A percentile compares a stretch with the other conserved stretches of the same genome.
These are phyloP conservation scores for Conidiobolus coronatus DNA, from an alignment of 371 early-diverging fungal genomes.

Conservation along the genomic window DNA sequence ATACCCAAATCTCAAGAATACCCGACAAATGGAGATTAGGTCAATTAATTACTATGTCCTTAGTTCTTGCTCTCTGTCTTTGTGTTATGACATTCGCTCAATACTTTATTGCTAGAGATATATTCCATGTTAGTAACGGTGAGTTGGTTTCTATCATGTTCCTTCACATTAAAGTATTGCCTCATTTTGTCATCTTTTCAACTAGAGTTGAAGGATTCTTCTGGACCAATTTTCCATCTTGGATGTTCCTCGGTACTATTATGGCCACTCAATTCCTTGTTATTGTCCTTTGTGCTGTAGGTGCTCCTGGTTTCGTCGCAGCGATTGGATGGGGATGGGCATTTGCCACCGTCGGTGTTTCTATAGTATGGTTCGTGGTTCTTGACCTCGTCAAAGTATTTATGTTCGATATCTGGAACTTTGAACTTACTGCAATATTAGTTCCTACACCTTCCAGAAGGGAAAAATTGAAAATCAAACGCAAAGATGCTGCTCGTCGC, in stretches of 20 bases:
- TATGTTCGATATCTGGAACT: conserved; percentile 38
- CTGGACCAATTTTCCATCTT: conserved; percentile 63
- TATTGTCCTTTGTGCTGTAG: conserved; percentile 61
- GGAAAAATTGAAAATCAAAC: conserved; percentile 18
- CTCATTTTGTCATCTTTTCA: conserved; percentile 93
- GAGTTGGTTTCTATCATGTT: conserved; percentile 40
- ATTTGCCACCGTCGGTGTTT: conserved; percentile 21
- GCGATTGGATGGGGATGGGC: conserved; percentile 26
- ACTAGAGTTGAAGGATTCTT: conserved; percentile 72
- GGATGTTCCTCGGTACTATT: conserved; percentile 52
- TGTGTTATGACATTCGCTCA: conserved; percentile 43
- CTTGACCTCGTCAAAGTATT: conserved; percentile 59
- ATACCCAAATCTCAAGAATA: conserved; percentile 43
- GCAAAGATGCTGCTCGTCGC: neutral
- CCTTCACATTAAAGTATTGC: conserved; percentile 64
- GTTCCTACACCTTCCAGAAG: conserved; percentile 36
- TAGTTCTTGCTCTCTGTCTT: conserved; percentile 40
- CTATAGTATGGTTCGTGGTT: conserved; percentile 32
- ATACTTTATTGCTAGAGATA: conserved; percentile 31
- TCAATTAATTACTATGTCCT: conserved; percentile 49
- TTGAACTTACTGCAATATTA: conserved; percentile 41
- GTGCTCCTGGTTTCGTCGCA: conserved; percentile 22
- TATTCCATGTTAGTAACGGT: conserved; percentile 3
- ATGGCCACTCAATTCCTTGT: conserved; percentile 81
- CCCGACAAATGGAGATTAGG: conserved; percentile 79